Evolutionary conservation across 805 yeast species (phyloP).

Genomic region (Cyberlindnera samutprakarnensis): DNA sequence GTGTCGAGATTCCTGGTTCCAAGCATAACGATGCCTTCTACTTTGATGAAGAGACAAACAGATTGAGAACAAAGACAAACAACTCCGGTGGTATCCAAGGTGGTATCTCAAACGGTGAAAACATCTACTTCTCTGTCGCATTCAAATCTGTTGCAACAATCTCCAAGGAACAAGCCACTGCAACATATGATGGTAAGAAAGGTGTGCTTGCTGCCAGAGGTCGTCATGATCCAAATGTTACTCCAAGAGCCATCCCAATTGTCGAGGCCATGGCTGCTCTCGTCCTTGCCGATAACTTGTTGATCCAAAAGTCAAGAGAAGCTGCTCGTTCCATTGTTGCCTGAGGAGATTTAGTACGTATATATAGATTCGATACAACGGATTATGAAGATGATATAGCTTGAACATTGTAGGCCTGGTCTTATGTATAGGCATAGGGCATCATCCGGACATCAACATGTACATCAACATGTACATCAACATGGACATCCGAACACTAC

Average conservation of each 20-base stretch:
- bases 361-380: no score
- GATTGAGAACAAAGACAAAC: conserved; percentile 81
- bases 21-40: conserved; percentile 86
- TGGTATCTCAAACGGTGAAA: conserved; percentile 95
- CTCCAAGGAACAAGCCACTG: conserved; percentile 84
- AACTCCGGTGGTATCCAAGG: conserved; percentile 98
- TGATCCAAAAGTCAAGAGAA: conserved; percentile 84
- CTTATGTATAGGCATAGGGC: no score
- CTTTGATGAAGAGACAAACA: conserved; percentile 48
- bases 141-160: conserved; percentile 98
- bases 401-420: no score
- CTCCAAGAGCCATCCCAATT: conserved; percentile 97
- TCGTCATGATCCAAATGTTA: conserved; percentile 97
- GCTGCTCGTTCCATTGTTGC: conserved; percentile 31
- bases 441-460: no score
- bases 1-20: conserved; percentile 87
- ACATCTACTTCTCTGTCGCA: conserved; percentile 89
- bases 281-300: conserved; percentile 76
- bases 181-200: conserved; percentile 78
- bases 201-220: conserved; percentile 95
- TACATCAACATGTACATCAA: no score
- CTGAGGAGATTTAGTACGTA: no score
- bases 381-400: no score
- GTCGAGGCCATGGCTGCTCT: conserved; percentile 98
- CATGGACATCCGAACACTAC: no score